Base-by-base conservation (phyloP, 1,284 basidiomycete genomes). In the Termitomyces sp. region DNA sequence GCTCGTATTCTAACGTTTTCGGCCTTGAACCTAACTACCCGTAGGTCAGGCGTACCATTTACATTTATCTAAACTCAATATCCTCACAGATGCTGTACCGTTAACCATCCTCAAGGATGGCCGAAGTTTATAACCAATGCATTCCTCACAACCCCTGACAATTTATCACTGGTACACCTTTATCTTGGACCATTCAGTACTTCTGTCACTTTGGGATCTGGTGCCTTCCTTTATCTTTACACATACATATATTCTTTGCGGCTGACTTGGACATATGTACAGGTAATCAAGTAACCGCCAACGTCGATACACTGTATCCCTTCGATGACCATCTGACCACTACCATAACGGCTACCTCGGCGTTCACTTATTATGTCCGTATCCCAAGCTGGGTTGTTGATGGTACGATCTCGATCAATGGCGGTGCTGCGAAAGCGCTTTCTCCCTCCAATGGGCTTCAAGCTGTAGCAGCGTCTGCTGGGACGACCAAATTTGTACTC, bases 71-170 rank as follows among this genome's bases (percentile, higher is more conserved):
- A 13, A 43, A 34, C 5, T 43, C 7, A n/a, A n/a, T 2, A 21
- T 28, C 24, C 13, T 43, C 10, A 11, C 50, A 79, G 78, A 1
- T 82, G 80, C 63, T 83, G 80, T 65, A 81, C 79, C 2, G 80
- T 83, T 53, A 82, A 83, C 54, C 77, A 79, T 58, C 79, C 80
- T 6, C 80, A 81, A 62, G 80, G 80, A 35, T 81, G 75, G 74
- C 80, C 81, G 1, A 83, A 82, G 60, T 82, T 83, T 61, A 72
- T 80, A 48, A 70, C 76, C n/a, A 81, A 81, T 60, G 71, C 79
- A 1, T 81, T 83, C 64, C 66, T 81, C 9, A 74, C 70, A 0
- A 78, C 78, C 3, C 69, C 77, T 3, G 76, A 80, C 64, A 62
- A 72, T 37, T 62, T 67, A 24, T 77, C 77, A 0, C 70, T 83